phyloP scores from a whole-genome alignment of 306 rosid genomes.

The Acacia confusa region DNA sequence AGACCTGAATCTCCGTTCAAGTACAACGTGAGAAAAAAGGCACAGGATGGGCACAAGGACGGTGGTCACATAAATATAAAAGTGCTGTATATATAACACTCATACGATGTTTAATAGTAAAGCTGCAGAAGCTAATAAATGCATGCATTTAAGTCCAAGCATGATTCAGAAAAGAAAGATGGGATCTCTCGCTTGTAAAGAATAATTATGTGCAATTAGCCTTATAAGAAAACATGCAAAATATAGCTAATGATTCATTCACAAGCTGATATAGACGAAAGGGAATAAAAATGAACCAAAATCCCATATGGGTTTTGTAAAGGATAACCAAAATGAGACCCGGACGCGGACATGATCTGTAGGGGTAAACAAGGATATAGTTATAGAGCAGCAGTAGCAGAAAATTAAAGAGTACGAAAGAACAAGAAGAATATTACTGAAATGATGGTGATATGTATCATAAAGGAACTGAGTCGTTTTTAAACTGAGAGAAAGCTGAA shows the following conservation, averaged over 20 bases:
- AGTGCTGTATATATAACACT: not conserved
- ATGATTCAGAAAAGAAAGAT: not conserved
- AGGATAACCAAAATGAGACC: not conserved
- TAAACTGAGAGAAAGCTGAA: not conserved
- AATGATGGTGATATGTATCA: not conserved
- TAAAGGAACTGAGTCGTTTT: not conserved
- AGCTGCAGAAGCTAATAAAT: not conserved
- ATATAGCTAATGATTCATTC: not conserved
- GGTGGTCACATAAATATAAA: not conserved
- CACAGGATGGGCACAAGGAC: not conserved
- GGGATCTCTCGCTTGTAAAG: not conserved
- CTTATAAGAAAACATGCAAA: not conserved
- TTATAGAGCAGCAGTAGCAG: not conserved
- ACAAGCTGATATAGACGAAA: not conserved
- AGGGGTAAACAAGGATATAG: not conserved
- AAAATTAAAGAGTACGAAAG: not conserved
- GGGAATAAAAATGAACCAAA: not conserved
- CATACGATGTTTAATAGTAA: not conserved
- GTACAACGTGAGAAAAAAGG: not conserved
- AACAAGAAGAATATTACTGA: not conserved
- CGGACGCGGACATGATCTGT: not conserved
- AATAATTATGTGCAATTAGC: not conserved
- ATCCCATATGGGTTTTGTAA: not conserved
- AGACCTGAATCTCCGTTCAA: conserved; percentile 39
- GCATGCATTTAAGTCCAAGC: conserved; percentile 9